These are phyloP conservation scores for Crataegus laevigata DNA, from an alignment of 306 rosid species.

Conservation along the genomic window DNA sequence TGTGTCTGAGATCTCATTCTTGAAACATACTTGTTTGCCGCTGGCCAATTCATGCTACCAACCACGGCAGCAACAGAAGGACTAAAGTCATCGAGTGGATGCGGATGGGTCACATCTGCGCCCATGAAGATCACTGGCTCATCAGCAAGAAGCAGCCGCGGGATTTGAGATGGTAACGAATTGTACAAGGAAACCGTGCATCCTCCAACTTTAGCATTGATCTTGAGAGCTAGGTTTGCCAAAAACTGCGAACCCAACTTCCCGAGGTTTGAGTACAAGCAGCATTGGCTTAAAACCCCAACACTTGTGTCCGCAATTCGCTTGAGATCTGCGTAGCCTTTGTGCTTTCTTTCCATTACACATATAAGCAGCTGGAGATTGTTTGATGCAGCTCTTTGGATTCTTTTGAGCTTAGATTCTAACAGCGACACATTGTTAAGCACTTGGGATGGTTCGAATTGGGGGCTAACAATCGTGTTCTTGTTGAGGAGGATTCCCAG, in stretches of 20 bases:
- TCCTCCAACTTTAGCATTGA: constrained; percentile 96
- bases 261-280: constrained; percentile 75
- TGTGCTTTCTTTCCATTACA: constrained; percentile 90
- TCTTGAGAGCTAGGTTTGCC: constrained; percentile 91
- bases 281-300: constrained; percentile 86
- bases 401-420: constrained; percentile 76
- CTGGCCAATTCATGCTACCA: constrained; percentile 98
- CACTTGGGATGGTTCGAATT: constrained; percentile 69
- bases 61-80: constrained; percentile 98
- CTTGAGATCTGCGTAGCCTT: constrained; percentile 86
- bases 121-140: constrained; percentile 95
- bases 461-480: constrained; percentile 61
- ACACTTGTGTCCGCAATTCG: constrained; percentile 88
- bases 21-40: constrained; percentile 88
- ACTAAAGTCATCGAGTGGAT: constrained; percentile 93
- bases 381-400: constrained; percentile 61
- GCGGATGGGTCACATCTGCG: constrained; percentile 97
- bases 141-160: constrained; percentile 49
- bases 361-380: constrained; percentile 85
- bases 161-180: constrained; percentile 81
- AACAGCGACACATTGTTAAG: constrained; percentile 72
- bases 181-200: constrained; percentile 90
- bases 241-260: constrained; percentile 78
- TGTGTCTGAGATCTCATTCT: constrained; percentile 99
- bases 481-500: constrained; percentile 79